Evolutionary conservation across 352 stramenopile species (phyloP), one percentile per base, ranked within the genome.

Genomic region (Phytophthora crassamura): DNA sequence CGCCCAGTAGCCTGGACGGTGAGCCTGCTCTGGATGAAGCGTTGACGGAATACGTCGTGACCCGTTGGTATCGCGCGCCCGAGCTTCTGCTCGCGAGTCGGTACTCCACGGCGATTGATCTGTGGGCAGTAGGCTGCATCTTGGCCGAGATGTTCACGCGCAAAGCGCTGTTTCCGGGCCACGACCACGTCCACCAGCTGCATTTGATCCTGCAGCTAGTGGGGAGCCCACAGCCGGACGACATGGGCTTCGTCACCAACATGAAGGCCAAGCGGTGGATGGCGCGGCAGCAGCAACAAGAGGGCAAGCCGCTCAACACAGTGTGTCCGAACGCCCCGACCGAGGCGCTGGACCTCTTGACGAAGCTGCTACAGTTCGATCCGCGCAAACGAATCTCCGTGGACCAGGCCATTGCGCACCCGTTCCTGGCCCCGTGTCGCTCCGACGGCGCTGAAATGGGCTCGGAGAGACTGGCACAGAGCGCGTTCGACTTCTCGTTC

Each of bases 111-210:
- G 81, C 90, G 8, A 97, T 99, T 58, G 96, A 99, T 70, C 71
- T 98, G 8, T 99, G 95, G 95, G 93, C 86, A 56, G 93, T 99
- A 7, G 98, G 98, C 5, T 99, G 98, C 74, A 99, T 99, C 62
- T 90, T 99, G 57, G 97, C 94, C 10, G 98, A 99, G 75, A 93
- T 99, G 64, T 97, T 99, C 49, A 89, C 77, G 2, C 81, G 87
- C 28, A 92, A 86, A 58, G 78, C 87, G 33, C 63, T 95, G 0
- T 95, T 95, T 35, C 87, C 87, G 0, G 87, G 87, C 10, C 87
- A 95, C 49, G 87, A 95, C 53, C 85, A 95, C 63, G 84, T 95
- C 22, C 87, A 95, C 50, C 87, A 95, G 57, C 75, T 99, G 30
- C 98, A 98, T 63, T 62, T 95, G 39, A 93, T 95, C 49, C 48